These are phyloP conservation scores for Clavariopsis aquatica DNA, from an alignment of 495 filamentous ascomycete species.

Conservation along the genomic window DNA sequence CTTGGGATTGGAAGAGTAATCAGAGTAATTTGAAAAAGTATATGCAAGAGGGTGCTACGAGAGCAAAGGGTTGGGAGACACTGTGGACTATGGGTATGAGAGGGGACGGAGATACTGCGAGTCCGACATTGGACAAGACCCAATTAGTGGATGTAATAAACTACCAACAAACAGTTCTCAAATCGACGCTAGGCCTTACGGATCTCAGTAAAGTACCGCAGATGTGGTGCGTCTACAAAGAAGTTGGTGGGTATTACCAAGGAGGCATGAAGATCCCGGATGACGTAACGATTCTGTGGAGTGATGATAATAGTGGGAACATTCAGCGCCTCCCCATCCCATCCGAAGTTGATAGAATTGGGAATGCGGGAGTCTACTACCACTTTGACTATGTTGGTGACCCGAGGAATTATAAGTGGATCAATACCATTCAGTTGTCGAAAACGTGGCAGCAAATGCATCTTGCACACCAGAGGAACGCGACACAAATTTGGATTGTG, in stretches of 20 bases:
- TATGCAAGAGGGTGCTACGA: constrained; percentile 63
- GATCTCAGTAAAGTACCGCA: constrained; percentile 61
- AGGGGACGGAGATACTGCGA: constrained; percentile 64
- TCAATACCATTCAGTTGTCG: constrained; percentile 66
- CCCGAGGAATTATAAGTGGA: constrained; percentile 66
- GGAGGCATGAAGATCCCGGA: constrained; percentile 64
- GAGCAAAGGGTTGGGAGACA: constrained; percentile 66
- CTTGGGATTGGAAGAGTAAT: constrained; percentile 69
- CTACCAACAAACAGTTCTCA: constrained; percentile 59
- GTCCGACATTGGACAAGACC: constrained; percentile 59
- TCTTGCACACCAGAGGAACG: constrained; percentile 57
- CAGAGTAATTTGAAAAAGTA: constrained; percentile 64
- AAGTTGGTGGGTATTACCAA: constrained; percentile 62
- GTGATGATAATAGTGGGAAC: constrained; percentile 77
- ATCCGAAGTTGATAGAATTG: constrained; percentile 58
- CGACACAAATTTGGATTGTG: constrained; percentile 72
- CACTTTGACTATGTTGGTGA: constrained; percentile 74
- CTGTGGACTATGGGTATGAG: constrained; percentile 75
- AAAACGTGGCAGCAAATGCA: constrained; percentile 69
- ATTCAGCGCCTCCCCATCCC: constrained; percentile 63
- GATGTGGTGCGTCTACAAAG: constrained; percentile 59
- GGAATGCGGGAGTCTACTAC: constrained; percentile 77
- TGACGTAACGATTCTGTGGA: constrained; percentile 70
- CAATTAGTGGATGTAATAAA: constrained; percentile 61
- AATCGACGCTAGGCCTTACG: constrained; percentile 48